phyloP scores from a whole-genome alignment of 2,329 filamentous ascomycete species.

The Hypoxylon sp. region DNA sequence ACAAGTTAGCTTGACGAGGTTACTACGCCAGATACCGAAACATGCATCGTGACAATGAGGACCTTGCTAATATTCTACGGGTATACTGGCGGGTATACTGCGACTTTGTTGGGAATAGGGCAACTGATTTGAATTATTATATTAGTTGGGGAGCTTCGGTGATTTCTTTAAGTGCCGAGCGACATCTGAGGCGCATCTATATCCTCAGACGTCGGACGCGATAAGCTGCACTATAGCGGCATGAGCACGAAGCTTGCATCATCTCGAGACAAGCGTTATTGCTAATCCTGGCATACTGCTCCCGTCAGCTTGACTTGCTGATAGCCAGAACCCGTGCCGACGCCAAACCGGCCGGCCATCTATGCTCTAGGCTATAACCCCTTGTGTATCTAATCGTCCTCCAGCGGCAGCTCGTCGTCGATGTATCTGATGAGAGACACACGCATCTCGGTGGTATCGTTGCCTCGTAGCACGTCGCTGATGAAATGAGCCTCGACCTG shows the following conservation, averaged over 20 bases:
- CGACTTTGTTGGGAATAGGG: no score
- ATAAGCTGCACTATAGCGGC: background rate
- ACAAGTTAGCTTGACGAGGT: no score
- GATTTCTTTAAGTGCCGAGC: constrained; percentile 8
- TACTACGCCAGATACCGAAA: background rate
- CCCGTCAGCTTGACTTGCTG: no score
- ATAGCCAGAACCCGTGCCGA: background rate
- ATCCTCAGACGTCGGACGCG: background rate
- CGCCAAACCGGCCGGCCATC: background rate
- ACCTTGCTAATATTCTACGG: no score
- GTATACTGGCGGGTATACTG: no score
- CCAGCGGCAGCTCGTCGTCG: constrained; percentile 95
- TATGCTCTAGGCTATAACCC: background rate
- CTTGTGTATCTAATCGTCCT: constrained; percentile 79
- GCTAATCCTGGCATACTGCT: background rate
- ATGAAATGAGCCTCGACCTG: constrained; percentile 97
- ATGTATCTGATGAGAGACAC: constrained; percentile 92
- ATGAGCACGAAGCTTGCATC: background rate
- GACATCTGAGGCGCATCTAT: no score
- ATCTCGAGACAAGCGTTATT: background rate
- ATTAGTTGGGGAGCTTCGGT: background rate
- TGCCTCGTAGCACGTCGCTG: constrained; percentile 89
- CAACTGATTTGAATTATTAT: no score
- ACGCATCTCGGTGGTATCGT: constrained; percentile 97
- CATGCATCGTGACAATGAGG: no score